Evolutionary conservation across 352 stramenopile species (phyloP), one percentile per base, ranked within the genome.

Genomic region (Phytophthora idaei): DNA sequence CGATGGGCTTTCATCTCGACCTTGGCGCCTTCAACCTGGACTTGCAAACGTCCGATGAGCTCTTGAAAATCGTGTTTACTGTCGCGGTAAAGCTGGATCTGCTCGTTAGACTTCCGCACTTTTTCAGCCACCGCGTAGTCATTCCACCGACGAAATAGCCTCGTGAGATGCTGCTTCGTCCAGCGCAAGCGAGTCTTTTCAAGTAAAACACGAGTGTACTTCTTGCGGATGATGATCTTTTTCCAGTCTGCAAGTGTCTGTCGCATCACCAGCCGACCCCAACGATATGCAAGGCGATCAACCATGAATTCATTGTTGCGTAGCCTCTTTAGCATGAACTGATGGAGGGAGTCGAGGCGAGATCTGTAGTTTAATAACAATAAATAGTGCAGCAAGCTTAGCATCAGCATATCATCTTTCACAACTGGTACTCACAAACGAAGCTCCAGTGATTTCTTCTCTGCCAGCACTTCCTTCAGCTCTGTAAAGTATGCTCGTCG

Each of bases 201-300:
- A 0, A 91, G 67, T 47, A 91, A 60, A 39, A 91, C 82, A 11
- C 82, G 78, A 15, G 82, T 89, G 64, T 89, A 91, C 36, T 91
- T 91, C 42, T 88, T 88, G 45, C 80, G 78, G 14, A 89, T 69
- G 45, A 89, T 83, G 41, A 89, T 83, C 68, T 89, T 88, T 58
- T 85, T 86, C 82, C 82, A 91, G 56, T 91, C 73, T 34, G 81
- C 77, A 3, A 91, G 67, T 2, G 82, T 87, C 61, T 92, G 80
- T 14, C 73, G 73, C 32, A 84, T 73, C 47, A 90, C 54, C 39
- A 90, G 44, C 2, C 64, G 50, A 0, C 73, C 78, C 82, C 81
- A 90, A 27, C 79, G 78, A 37, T 44, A 70, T 8, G 81, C 77
- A n/a, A 89, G 61, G 1, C 77, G 78, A 42, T 90, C 81, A 8